These are phyloP conservation scores for Aureobasidium uvarum DNA, from an alignment of 2,329 filamentous ascomycete species.

Conservation along the genomic window DNA sequence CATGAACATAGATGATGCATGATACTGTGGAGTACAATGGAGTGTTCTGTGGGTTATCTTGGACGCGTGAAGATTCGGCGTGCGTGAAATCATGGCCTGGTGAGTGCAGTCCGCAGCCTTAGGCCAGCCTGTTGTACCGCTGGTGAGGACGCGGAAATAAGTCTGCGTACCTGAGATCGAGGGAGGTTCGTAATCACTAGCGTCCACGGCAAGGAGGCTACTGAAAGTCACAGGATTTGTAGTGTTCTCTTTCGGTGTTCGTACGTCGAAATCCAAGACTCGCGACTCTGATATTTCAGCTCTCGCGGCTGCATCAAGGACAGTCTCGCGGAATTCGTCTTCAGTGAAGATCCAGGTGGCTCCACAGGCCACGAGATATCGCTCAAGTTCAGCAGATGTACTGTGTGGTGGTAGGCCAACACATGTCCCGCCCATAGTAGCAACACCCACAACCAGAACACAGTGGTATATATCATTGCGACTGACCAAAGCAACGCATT, in stretches of 20 bases:
- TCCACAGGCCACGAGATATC: not conserved
- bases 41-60: not conserved
- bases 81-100: not conserved
- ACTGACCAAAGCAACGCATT: not conserved
- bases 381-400: not conserved
- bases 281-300: not conserved
- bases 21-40: not conserved
- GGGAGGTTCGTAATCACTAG: not conserved
- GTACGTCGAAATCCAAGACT: not conserved
- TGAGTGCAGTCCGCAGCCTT: not conserved
- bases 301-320: not conserved
- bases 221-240: not conserved
- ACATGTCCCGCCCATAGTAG: not conserved
- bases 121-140: not conserved
- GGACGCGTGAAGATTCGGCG: not conserved
- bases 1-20: not conserved
- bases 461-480: not conserved
- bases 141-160: not conserved
- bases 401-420: not conserved
- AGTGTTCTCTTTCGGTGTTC: not conserved
- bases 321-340: not conserved
- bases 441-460: not conserved
- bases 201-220: not conserved
- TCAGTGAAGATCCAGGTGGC: not conserved
- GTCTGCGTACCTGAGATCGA: not conserved